A percentile compares a stretch with the other conserved stretches of the same genome.
phyloP scores from a whole-genome alignment of 139 green algal species.

The Spirogloea muscicola region DNA sequence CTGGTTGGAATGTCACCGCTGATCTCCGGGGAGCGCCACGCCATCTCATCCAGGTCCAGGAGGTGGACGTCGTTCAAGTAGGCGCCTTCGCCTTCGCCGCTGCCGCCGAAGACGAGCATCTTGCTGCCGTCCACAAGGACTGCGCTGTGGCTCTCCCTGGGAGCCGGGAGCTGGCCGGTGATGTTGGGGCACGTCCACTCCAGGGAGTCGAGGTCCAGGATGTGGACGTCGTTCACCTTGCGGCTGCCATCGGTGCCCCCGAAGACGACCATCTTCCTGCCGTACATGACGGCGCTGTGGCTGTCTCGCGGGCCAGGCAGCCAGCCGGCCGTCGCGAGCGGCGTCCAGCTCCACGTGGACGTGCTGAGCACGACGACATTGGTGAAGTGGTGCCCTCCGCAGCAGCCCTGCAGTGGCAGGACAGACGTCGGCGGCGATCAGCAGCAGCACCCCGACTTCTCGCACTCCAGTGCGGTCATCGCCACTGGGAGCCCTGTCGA shows the following conservation, averaged over 20 bases:
- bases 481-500: too few relatives aligned
- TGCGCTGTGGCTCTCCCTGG: not conserved
- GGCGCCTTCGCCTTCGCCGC: not conserved
- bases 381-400: too few relatives aligned
- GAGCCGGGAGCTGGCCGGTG: slow-evolving; percentile 1
- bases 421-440: too few relatives aligned
- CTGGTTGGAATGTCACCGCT: not conserved
- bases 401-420: too few relatives aligned
- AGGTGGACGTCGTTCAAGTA: not conserved
- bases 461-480: too few relatives aligned
- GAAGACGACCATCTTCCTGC: slow-evolving; percentile 74
- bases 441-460: too few relatives aligned
- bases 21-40: not conserved
- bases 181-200: slow-evolving; percentile 54
- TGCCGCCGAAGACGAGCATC: not conserved
- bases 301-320: too few relatives aligned
- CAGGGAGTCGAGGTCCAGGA: slow-evolving; percentile 66
- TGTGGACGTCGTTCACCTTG: slow-evolving; percentile 77
- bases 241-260: slow-evolving; percentile 81
- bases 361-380: too few relatives aligned
- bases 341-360: too few relatives aligned
- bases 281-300: too few relatives aligned
- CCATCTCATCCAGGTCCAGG: not conserved
- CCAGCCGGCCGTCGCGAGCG: too few relatives aligned
- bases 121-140: not conserved